Conservation (phyloP, 331 rosid species). For the Erythrophleum ivorense region DNA sequence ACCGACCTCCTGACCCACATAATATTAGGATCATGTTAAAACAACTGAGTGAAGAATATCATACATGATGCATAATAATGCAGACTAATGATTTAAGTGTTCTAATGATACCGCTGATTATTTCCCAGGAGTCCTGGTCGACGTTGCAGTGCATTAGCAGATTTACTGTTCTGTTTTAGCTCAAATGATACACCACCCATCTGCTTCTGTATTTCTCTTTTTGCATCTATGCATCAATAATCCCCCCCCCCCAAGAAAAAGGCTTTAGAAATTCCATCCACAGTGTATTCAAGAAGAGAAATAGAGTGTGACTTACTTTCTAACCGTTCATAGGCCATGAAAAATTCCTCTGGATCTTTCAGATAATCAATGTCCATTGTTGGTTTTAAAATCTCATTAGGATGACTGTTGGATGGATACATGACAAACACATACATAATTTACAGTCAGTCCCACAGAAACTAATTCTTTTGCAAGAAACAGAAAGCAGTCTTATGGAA, state of each 20-base stretch:
- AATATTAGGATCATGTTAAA: conserved; percentile 38
- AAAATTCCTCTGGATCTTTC: conserved; percentile 69
- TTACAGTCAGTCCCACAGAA: background rate
- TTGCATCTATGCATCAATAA: conserved; percentile 66
- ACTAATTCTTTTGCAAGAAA: background rate
- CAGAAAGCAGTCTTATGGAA: background rate
- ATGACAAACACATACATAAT: conserved; percentile 25
- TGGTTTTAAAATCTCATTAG: conserved; percentile 53
- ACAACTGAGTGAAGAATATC: conserved; percentile 35
- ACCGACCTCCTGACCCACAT: conserved; percentile 54
- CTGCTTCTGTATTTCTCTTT: conserved; percentile 71
- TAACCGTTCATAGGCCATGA: conserved; percentile 57
- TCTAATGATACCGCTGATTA: conserved; percentile 46
- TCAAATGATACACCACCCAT: conserved; percentile 53
- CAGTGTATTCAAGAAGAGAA: conserved; percentile 16
- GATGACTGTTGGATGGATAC: conserved; percentile 52
- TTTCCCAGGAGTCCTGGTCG: conserved; percentile 73
- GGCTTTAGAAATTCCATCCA: conserved; percentile 9
- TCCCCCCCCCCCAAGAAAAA: conserved; percentile 4
- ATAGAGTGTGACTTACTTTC: conserved; percentile 58
- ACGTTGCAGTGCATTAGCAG: conserved; percentile 51
- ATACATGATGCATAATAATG: conserved; percentile 7
- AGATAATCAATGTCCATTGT: conserved; percentile 49
- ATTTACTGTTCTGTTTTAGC: conserved; percentile 44
- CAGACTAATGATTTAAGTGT: conserved; percentile 22